These are phyloP conservation scores for Astragalus membranaceus DNA, from an alignment of 306 rosid species.

Conservation along the genomic window DNA sequence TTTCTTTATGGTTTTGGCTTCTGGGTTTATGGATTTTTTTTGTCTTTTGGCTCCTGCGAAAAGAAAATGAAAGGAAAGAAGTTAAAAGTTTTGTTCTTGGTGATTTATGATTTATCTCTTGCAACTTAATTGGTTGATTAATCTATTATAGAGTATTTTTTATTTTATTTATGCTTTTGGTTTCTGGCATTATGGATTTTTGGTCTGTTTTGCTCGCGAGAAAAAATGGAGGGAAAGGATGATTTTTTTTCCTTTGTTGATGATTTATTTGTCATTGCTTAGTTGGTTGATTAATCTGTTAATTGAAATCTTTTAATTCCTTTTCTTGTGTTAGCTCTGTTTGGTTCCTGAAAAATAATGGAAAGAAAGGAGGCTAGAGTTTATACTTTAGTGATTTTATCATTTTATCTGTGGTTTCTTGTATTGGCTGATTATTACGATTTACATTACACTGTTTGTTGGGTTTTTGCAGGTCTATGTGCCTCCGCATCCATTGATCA, in stretches of 20 bases:
- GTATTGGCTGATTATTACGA: background rate
- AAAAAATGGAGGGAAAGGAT: background rate
- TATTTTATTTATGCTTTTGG: background rate
- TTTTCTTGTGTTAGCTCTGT: background rate
- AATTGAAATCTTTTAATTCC: background rate
- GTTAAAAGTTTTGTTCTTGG: background rate
- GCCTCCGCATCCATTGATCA: conserved; percentile 90
- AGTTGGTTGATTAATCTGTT: background rate
- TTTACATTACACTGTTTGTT: background rate
- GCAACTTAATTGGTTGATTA: background rate
- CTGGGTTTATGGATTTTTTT: background rate
- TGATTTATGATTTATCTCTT: background rate
- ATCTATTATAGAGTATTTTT: background rate
- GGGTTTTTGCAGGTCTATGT: conserved; percentile 60
- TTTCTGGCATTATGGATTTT: background rate
- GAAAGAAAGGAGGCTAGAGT: background rate
- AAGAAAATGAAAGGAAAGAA: background rate
- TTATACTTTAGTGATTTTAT: background rate
- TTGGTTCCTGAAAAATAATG: background rate
- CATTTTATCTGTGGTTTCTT: background rate
- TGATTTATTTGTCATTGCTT: background rate
- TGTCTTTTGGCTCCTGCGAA: background rate
- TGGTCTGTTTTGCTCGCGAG: background rate
- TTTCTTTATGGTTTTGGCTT: background rate
- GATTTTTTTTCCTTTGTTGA: background rate